Evolutionary conservation across 2,329 filamentous ascomycete genomes (phyloP).

Genomic region (Penicillium sp.): DNA sequence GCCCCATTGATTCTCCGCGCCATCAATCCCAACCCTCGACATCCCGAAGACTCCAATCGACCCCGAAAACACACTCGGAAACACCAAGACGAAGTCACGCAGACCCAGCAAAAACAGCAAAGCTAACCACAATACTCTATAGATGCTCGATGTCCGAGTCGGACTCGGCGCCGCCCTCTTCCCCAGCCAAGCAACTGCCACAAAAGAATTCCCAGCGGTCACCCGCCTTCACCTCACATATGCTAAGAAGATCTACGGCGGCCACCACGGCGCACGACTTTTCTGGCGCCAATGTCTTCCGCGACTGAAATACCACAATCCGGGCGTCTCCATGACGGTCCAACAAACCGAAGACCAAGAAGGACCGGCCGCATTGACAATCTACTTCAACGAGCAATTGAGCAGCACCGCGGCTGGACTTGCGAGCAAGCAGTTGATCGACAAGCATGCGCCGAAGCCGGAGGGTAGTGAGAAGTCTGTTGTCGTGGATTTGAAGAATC

Average conservation of each 20-base stretch:
- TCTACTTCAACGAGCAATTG: constrained; percentile 42
- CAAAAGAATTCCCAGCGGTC: constrained; percentile 38
- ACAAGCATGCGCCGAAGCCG: constrained; percentile 36
- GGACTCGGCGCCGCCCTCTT: constrained; percentile 82
- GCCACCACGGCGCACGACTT: constrained; percentile 60
- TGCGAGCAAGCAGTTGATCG: constrained; percentile 25
- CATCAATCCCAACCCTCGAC: background rate
- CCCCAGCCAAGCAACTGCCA: constrained; percentile 47
- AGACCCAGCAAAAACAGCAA: background rate
- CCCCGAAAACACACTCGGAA: background rate
- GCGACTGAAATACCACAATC: constrained; percentile 92
- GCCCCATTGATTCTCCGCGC: background rate
- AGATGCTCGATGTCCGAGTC: constrained; percentile 74
- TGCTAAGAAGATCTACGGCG: constrained; percentile 42
- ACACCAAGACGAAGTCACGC: background rate
- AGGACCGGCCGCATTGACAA: constrained; percentile 39
- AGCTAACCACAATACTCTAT: constrained; percentile 10
- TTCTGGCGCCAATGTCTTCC: constrained; percentile 86
- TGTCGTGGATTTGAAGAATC: constrained; percentile 40
- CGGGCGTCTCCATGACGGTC: constrained; percentile 77
- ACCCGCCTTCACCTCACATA: constrained; percentile 47
- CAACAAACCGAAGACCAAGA: constrained; percentile 63
- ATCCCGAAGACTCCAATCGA: background rate
- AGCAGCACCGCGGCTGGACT: constrained; percentile 28
- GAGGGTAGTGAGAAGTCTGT: constrained; percentile 32